Evolutionary conservation across 495 filamentous ascomycete genomes (phyloP), one percentile per base, ranked within the genome.

Genomic region (Cercophora newfieldiana): DNA sequence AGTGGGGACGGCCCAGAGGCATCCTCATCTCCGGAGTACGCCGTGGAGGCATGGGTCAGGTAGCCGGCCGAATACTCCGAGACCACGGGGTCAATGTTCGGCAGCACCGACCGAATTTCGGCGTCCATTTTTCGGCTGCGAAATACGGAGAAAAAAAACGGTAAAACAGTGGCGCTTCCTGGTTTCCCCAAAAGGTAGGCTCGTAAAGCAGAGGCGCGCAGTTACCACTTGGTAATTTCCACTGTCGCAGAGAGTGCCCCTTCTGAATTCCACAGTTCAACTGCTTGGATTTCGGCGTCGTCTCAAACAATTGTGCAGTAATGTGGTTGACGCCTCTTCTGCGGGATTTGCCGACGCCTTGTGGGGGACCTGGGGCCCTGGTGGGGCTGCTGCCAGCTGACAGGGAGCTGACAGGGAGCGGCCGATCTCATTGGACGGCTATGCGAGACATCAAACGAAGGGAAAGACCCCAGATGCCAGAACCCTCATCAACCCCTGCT

Each of bases 41-140:
- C 84, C 65, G 89, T 92, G 30, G 94, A 91, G 64, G 94, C 95
- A 82, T 98, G 94, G 72, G 87, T 92, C 66, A 99, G 82, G 74
- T 97, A 98, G 44, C 95, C 96, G 67, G 92, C 90, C 22, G 94
- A 93, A 74, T 99, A 99, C 75, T 96, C 91, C 44, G 92, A 92
- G 59, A 99, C 81, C 63, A 97, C 86, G 51, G 89, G 91, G 78
- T 99, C 95, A 64, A 97, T 89, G 67, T 90, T 89, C 56, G 95
- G 94, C 64, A 99, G 88, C 70, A 90, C 88, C 30, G 90, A 82
- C 75, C 90, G 89, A 72, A 99, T 91, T 83, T 97, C 91, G 69
- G 90, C 83, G 79, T 99, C 94, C 95, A 99, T 99, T 64, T 65
- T 30, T 37, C 21, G 6, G 54, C 3, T 22, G 10, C 37, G 8